phyloP scores from a whole-genome alignment of 1,139 yeast genomes.

The Geotrichum bryndzae region DNA sequence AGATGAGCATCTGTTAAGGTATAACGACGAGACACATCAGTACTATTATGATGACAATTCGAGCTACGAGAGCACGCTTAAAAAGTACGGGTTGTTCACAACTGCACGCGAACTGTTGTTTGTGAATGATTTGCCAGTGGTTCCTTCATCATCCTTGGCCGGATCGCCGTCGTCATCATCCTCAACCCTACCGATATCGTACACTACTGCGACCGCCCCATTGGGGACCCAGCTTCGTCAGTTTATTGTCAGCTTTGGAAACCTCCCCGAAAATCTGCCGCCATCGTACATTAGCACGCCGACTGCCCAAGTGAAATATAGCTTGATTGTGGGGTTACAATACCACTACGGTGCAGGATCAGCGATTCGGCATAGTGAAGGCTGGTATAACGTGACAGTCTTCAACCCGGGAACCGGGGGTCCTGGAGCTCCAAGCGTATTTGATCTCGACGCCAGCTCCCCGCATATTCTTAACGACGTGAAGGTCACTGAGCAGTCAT shows the following conservation, averaged over 20 bases:
- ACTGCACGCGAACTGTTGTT: background rate
- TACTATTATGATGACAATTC: background rate
- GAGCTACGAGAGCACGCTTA: background rate
- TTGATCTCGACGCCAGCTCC: background rate
- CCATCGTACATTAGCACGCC: background rate
- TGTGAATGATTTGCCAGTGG: background rate
- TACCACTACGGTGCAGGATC: background rate
- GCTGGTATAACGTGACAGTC: background rate
- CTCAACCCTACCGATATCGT: background rate
- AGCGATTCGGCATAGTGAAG: background rate
- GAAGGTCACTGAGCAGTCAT: background rate
- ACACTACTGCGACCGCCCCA: background rate
- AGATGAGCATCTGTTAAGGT: background rate
- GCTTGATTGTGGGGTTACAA: background rate
- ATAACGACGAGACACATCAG: background rate
- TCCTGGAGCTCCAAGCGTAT: background rate
- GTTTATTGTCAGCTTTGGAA: background rate
- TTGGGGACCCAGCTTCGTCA: background rate
- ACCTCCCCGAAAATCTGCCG: background rate
- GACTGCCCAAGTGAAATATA: background rate
- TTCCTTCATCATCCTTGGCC: background rate
- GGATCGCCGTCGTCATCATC: background rate
- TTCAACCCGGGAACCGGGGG: background rate
- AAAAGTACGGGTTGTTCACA: background rate
- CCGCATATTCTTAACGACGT: background rate